Percentiles rank a stretch among this genome's conserved stretches.
Conservation (phyloP, 225 moss, liverwort and hornwort species). For the Antitrichia curtipendula region DNA sequence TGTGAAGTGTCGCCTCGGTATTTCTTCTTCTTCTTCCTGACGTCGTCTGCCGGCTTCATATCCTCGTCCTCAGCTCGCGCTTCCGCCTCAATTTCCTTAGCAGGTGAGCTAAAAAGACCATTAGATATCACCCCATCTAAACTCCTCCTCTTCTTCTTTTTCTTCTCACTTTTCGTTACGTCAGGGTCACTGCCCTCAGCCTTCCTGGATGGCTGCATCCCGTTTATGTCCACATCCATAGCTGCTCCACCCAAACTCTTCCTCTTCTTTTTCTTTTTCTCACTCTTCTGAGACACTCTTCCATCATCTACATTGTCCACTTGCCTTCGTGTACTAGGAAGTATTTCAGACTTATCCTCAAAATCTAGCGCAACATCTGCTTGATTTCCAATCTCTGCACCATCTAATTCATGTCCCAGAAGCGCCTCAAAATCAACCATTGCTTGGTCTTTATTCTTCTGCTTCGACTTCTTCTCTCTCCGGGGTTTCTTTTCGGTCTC, state of each 20-base stretch:
- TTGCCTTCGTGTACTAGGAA: slow-evolving; percentile 3
- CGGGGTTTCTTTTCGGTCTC: not conserved
- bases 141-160: slow-evolving; percentile 24
- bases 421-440: slow-evolving; percentile 38
- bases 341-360: slow-evolving; percentile 14
- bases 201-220: not conserved
- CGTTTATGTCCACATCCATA: not conserved
- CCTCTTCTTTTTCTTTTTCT: slow-evolving; percentile 24
- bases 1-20: not conserved
- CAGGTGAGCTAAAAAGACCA: not conserved
- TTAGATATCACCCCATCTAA: not conserved
- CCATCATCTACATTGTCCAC: not conserved
- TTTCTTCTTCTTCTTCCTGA: slow-evolving; percentile 19
- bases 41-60: not conserved
- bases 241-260: slow-evolving; percentile 5
- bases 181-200: not conserved
- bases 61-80: not conserved
- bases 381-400: not conserved
- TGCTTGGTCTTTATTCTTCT: slow-evolving; percentile 6
- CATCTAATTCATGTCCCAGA: slow-evolving; percentile 39
- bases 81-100: not conserved
- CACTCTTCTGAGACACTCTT: slow-evolving; percentile 1
- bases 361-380: not conserved
- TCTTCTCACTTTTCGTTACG: slow-evolving; percentile 11
- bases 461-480: not conserved